Base-by-base conservation (phyloP, 768 basidiomycete genomes). In the Psilocybe subaeruginosa region DNA sequence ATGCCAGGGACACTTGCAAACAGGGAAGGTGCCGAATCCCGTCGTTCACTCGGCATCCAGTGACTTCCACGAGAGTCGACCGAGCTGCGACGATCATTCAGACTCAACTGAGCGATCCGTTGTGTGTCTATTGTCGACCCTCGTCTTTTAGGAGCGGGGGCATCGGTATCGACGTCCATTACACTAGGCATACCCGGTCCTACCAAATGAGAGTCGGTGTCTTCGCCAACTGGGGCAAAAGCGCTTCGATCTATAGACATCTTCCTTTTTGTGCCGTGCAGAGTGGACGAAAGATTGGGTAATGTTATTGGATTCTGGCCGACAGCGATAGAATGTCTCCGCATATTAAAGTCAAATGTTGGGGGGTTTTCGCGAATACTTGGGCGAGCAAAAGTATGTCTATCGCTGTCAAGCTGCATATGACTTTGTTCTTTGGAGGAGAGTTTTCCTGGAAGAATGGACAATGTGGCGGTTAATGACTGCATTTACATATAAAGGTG, bases 121-220 rank as follows among this genome's bases (percentile, higher is more conserved):
- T 86, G 85, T 7, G 90, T 88, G 66, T 95, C 93, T 66, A 93
- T 84, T 23, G 90, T 85, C 16, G 94, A 95, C 33, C 92, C 90
- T 51, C 93, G 85, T 66, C 93, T 86, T 73, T 95, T 95, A 50
- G 89, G 84, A 16, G 90, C 86, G 39, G 89, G 92, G 7, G 77
- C 85, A 60, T 90, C 88, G 33, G 77, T 65, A 70, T 89, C 86
- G 50, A 85, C 69, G 66, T 78, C 78, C 79, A 86, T 86, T 59
- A 76, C 78, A 61, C 84, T 87, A 17, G 86, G 84, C 48, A 88
- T 77, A 39, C 90, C 90, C 52, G 87, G 87, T 16, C 89, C 91
- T 46, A 82, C 80, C 54, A 92, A 78, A 62, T 87, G 86, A 4
- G 86, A 76, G 68, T 91, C 91, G 52, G 83, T 74, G 66, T 91